Percentiles rank a stretch among this genome's conserved stretches.
phyloP scores from a whole-genome alignment of 805 yeast genomes.

The Hanseniaspora lindneri region DNA sequence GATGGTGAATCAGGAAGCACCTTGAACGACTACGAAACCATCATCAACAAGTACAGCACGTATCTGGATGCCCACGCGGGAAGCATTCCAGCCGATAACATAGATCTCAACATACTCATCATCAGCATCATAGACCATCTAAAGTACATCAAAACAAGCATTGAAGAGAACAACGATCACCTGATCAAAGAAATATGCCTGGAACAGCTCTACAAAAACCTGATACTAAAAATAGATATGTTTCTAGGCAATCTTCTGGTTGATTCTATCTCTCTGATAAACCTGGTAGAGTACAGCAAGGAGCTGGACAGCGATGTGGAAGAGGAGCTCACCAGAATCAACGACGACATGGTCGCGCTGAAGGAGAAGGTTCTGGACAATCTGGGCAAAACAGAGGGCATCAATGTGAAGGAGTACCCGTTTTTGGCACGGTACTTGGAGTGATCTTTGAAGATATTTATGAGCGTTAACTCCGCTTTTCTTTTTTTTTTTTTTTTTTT shows the following conservation, averaged over 20 bases:
- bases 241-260: not conserved
- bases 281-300: not conserved
- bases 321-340: not conserved
- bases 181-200: not conserved
- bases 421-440: not conserved
- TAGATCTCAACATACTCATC: conserved; percentile 10
- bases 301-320: not conserved
- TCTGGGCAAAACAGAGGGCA: not conserved
- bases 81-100: not conserved
- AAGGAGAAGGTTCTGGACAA: not conserved
- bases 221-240: not conserved
- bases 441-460: too few species aligned
- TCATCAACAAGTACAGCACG: not conserved
- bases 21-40: not conserved
- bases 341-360: not conserved
- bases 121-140: conserved; percentile 2
- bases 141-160: conserved; percentile 1
- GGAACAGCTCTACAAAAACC: not conserved
- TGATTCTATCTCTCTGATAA: not conserved
- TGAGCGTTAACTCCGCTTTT: too few species aligned
- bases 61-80: too few species aligned
- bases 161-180: not conserved
- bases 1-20: not conserved
- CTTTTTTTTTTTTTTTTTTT: too few species aligned
- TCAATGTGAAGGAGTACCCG: not conserved